Evolutionary conservation across 1,139 yeast genomes (phyloP).

Genomic region (Blastobotrys illinoisensis): DNA sequence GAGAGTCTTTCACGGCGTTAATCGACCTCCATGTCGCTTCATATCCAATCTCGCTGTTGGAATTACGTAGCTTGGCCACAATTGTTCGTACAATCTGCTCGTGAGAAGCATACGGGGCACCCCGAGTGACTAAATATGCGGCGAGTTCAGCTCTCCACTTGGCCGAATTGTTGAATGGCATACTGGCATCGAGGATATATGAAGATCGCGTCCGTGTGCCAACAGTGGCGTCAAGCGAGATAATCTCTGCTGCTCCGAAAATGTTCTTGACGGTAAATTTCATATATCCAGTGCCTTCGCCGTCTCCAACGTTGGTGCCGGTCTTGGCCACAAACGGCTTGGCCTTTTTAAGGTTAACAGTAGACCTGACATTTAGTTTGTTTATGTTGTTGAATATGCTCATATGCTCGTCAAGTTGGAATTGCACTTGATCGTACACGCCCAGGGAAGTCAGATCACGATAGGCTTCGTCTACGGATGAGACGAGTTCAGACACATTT

Average conservation of each 20-base stretch:
- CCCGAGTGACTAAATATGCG: slow-evolving; percentile 53
- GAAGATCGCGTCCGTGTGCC: slow-evolving; percentile 76
- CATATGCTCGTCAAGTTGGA: slow-evolving; percentile 35
- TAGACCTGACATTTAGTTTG: slow-evolving; percentile 20
- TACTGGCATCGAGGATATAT: slow-evolving; percentile 48
- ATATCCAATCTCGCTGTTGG: slow-evolving; percentile 45
- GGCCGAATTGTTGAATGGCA: slow-evolving; percentile 54
- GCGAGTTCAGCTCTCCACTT: slow-evolving; percentile 51
- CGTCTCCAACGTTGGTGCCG: slow-evolving; percentile 92
- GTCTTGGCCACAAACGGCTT: slow-evolving; percentile 65
- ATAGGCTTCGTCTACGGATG: slow-evolving; percentile 30
- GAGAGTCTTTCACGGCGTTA: slow-evolving; percentile 35
- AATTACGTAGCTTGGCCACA: slow-evolving; percentile 43
- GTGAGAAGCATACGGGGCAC: slow-evolving; percentile 65
- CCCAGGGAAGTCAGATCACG: slow-evolving; percentile 33
- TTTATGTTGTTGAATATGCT: slow-evolving; percentile 16
- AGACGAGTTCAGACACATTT: slow-evolving; percentile 23
- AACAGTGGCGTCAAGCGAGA: slow-evolving; percentile 68
- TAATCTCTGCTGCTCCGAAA: slow-evolving; percentile 83
- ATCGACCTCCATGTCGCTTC: slow-evolving; percentile 65
- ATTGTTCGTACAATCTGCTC: slow-evolving; percentile 57
- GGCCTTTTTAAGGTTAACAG: slow-evolving; percentile 21
- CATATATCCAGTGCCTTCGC: slow-evolving; percentile 90
- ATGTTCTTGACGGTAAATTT: slow-evolving; percentile 55
- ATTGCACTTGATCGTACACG: slow-evolving; percentile 42